Percentiles rank a stretch among this genome's conserved stretches.
Evolutionary conservation across 495 filamentous ascomycete genomes (phyloP).

Genomic region (Lepidopterella palustris): DNA sequence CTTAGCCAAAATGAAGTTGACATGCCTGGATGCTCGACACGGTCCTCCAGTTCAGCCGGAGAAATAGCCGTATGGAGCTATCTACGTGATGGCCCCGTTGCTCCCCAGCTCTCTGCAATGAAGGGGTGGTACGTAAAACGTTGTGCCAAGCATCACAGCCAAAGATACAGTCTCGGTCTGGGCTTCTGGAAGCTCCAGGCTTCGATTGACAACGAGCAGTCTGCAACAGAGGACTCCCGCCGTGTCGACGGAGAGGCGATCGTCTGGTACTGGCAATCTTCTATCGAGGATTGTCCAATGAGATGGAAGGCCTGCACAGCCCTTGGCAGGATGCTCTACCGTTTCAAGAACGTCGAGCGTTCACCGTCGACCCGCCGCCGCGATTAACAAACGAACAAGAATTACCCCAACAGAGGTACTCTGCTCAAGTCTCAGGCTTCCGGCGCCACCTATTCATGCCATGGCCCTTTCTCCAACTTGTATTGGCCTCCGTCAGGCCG

Average conservation of each 20-base stretch:
- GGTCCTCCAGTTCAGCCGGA: background rate
- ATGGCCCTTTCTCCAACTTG: background rate
- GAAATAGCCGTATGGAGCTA: background rate
- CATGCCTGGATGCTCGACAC: background rate
- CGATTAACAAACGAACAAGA: background rate
- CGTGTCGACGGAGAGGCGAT: background rate
- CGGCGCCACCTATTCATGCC: background rate
- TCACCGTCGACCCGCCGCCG: too few relatives aligned
- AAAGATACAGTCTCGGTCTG: background rate
- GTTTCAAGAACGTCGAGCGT: background rate
- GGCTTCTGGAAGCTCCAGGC: background rate
- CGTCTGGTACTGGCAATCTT: background rate
- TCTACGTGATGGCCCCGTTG: too few relatives aligned
- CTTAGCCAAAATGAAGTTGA: background rate
- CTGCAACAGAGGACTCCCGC: background rate
- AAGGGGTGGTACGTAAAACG: too few relatives aligned
- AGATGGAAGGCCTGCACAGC: background rate
- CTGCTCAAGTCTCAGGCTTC: background rate
- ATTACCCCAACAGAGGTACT: background rate
- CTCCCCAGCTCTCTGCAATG: too few relatives aligned
- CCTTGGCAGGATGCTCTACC: background rate
- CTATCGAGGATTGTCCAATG: background rate
- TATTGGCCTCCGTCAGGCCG: background rate
- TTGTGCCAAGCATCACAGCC: background rate
- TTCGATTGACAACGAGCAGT: background rate